Base-by-base conservation (phyloP, 345 rosid genomes). In the Populus pruinosa region DNA sequence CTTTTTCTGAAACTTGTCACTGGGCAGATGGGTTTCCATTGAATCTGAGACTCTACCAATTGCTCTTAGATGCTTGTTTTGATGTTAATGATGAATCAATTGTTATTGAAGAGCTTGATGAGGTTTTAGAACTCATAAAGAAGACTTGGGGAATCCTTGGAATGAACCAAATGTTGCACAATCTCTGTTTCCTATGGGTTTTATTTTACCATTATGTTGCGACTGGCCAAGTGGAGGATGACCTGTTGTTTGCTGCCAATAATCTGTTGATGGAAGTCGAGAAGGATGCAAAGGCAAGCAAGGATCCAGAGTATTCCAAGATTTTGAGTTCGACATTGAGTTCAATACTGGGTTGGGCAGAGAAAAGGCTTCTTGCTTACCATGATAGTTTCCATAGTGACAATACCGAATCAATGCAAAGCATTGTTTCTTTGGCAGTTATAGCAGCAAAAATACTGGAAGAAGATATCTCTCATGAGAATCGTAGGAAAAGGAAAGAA, bases 21-120 rank as follows among this genome's bases (percentile, higher is more conserved):
- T 96, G 99, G 99, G 99, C 99, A 47, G 99, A 96, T 84, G 99
- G 98, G 10, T 87, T 86, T 77, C 98, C 98, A 0, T 83, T 96
- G 41, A 96, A 96, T 83, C 91, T 96, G 71, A 86, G 92, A 81
- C 92, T 93, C 11, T 96, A 96, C 76, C 92, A 92, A 80, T 82
- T 90, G 86, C 93, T 96, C 74, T 83, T 93, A 73, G 93, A 93
- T 84, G 90, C 99, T 1, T 91, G 96, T 53, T 96, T 96, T 78
- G 97, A 96, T 81, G 80, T 91, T 50, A 87, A 77, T 67, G 97
- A 91, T 61, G 91, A 88, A 55, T 78, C 93, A 1, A 86, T 94
- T 47, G 82, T 93, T 72, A 85, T 93, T 27, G 99, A 96, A 83
- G 99, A 96, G 81, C 86, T 92, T 70, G 99, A 96, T 25, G 99